Conservation (phyloP, 164 flowering plant genomes). For the Macadamia tetraphylla region DNA sequence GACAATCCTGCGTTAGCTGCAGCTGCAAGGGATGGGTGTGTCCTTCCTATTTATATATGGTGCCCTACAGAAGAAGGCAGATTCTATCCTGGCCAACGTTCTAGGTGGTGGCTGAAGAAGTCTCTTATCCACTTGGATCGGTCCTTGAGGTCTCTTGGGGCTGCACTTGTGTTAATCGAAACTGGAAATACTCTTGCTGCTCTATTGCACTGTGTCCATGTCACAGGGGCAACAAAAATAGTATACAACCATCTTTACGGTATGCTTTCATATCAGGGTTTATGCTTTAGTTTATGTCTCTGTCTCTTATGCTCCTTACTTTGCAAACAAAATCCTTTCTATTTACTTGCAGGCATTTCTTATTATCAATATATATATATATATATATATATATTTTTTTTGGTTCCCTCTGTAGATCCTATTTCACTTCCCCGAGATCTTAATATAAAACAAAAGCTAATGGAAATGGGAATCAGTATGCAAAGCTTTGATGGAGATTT, state of each 20-base stretch:
- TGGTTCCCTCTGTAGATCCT: constrained; percentile 6
- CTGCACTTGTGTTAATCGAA: constrained; percentile 51
- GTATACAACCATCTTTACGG: constrained; percentile 89
- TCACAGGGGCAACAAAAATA: constrained; percentile 67
- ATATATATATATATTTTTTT: too few relatives aligned
- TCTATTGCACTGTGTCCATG: constrained; percentile 52
- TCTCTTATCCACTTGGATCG: constrained; percentile 69
- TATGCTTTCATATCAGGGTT: constrained; percentile 14
- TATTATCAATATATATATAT: too few relatives aligned
- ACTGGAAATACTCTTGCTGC: constrained; percentile 59
- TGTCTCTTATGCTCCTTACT: not conserved
- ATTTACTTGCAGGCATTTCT: too few relatives aligned
- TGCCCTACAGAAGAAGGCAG: constrained; percentile 89
- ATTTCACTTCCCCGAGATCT: not conserved
- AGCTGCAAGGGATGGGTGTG: constrained; percentile 72
- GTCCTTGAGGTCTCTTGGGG: constrained; percentile 71
- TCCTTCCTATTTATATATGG: constrained; percentile 85
- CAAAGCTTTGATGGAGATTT: not conserved
- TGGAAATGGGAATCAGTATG: not conserved
- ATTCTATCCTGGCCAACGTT: constrained; percentile 81
- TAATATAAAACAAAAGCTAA: not conserved
- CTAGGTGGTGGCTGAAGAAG: constrained; percentile 96
- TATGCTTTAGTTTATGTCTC: not conserved
- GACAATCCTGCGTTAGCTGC: constrained; percentile 88
- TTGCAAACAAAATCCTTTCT: too few relatives aligned